Conservation (phyloP, 495 filamentous ascomycete species). For the Hyaloscypha bicolor region DNA sequence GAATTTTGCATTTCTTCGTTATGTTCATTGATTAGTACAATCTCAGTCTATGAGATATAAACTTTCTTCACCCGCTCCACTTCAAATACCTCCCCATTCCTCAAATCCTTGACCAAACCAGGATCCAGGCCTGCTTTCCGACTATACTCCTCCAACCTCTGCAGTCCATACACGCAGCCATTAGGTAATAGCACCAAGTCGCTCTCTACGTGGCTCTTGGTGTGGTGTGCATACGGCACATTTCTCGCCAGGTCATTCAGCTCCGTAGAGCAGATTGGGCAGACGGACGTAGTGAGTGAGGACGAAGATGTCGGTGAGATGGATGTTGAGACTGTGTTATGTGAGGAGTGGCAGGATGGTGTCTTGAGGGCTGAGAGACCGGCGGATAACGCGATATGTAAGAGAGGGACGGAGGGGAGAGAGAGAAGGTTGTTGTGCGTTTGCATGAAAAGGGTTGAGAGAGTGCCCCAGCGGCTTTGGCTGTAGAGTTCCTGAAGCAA, state of each 20-base stretch:
- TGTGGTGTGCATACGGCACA: conserved; percentile 92
- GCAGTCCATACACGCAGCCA: conserved; percentile 78
- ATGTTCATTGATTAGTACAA: neutral
- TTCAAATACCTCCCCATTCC: conserved; percentile 67
- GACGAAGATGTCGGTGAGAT: conserved; percentile 30
- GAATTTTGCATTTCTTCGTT: neutral
- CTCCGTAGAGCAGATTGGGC: conserved; percentile 94
- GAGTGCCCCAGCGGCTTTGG: conserved; percentile 66
- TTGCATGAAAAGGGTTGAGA: conserved; percentile 80
- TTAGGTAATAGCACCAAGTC: conserved; percentile 89
- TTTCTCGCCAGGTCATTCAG: conserved; percentile 86
- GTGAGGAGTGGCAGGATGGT: conserved; percentile 82
- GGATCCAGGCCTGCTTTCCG: conserved; percentile 65
- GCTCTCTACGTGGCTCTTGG: conserved; percentile 85
- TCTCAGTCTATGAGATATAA: conserved; percentile 66
- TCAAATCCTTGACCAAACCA: conserved; percentile 79
- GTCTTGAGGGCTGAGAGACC: conserved; percentile 96
- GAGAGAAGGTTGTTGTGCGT: conserved; percentile 87
- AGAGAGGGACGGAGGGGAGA: conserved; percentile 80
- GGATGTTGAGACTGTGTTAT: conserved; percentile 20
- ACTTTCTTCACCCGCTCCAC: conserved; percentile 76
- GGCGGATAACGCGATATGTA: conserved; percentile 88
- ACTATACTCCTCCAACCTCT: conserved; percentile 73
- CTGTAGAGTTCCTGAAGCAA: conserved; percentile 68
- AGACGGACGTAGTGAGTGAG: conserved; percentile 43